Evolutionary conservation across 2,329 filamentous ascomycete genomes (phyloP).

Genomic region (Fusarium nodosum): DNA sequence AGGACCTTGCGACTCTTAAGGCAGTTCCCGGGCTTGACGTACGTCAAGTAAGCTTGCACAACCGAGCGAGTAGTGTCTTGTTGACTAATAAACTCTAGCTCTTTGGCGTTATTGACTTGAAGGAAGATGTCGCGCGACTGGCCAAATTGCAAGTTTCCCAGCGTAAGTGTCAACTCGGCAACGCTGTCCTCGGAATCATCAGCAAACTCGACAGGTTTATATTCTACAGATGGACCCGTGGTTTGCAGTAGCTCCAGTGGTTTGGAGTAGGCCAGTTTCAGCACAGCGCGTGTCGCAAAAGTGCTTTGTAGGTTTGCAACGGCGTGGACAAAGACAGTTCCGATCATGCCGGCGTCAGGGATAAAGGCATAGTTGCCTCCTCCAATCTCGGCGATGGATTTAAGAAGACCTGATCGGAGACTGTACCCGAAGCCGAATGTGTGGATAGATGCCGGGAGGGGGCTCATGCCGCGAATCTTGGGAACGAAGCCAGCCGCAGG

Average conservation of each 20-base stretch:
- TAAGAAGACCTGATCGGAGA: constrained; percentile 63
- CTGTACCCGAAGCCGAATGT: constrained; percentile 57
- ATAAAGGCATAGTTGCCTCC: constrained; percentile 73
- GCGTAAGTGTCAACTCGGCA: constrained; percentile 54
- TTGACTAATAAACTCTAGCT: constrained; percentile 17
- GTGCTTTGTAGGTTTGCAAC: constrained; percentile 72
- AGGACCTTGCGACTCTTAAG: constrained; percentile 9
- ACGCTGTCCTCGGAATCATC: constrained; percentile 25
- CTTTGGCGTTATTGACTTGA: constrained; percentile 47
- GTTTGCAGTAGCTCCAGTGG: constrained; percentile 57
- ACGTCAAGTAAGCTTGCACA: constrained; percentile 56
- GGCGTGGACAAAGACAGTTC: constrained; percentile 73
- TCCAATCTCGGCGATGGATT: constrained; percentile 70
- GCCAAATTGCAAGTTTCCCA: constrained; percentile 71
- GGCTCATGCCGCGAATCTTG: constrained; percentile 61
- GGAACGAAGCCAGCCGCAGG: constrained; percentile 67
- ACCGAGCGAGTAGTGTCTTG: constrained; percentile 30
- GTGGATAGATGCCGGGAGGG: constrained; percentile 59
- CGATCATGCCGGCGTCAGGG: constrained; percentile 72
- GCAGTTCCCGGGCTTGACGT: constrained; percentile 46
- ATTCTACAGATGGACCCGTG: constrained; percentile 57
- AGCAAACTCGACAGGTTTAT: constrained; percentile 46
- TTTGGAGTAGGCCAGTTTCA: constrained; percentile 59
- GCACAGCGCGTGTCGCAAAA: constrained; percentile 62
- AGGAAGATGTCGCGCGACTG: constrained; percentile 70